These are phyloP conservation scores for Knufia petricola DNA, from an alignment of 2,329 filamentous ascomycete genomes.

Conservation along the genomic window DNA sequence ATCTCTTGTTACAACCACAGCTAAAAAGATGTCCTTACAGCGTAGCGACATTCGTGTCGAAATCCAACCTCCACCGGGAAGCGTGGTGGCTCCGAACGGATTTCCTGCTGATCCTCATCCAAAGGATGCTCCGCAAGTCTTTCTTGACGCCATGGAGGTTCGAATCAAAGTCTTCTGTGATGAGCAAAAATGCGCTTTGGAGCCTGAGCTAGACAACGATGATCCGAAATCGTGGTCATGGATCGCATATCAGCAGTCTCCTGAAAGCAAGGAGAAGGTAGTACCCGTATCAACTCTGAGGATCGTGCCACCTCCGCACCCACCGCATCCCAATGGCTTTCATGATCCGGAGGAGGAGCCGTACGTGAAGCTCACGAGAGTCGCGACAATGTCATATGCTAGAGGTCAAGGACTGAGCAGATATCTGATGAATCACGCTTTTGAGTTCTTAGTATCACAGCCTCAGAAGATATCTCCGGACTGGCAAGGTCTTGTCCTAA, in stretches of 20 bases:
- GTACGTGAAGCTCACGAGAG: constrained; percentile 71
- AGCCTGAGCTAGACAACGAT: constrained; percentile 71
- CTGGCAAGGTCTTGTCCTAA: constrained; percentile 67
- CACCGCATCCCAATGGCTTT: constrained; percentile 41
- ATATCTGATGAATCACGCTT: constrained; percentile 56
- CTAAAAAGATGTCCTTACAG: not conserved
- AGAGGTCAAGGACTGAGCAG: constrained; percentile 56
- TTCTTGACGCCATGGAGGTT: constrained; percentile 51
- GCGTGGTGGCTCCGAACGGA: constrained; percentile 17
- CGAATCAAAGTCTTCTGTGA: constrained; percentile 49
- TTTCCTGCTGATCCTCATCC: constrained; percentile 20
- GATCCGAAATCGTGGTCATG: constrained; percentile 75
- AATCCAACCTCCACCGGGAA: constrained; percentile 15
- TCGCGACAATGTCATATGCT: constrained; percentile 60
- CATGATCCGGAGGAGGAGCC: constrained; percentile 44
- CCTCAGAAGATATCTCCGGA: constrained; percentile 35
- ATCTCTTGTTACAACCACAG: too few species aligned
- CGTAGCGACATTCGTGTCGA: not conserved
- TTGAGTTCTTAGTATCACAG: constrained; percentile 59
- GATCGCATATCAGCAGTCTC: constrained; percentile 66
- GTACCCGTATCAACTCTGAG: constrained; percentile 65
- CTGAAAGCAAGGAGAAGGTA: constrained; percentile 31
- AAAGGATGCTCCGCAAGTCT: constrained; percentile 37
- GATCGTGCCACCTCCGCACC: constrained; percentile 71
- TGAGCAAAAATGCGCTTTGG: constrained; percentile 48